These are phyloP conservation scores for Bidens hawaiensis DNA, from an alignment of 140 eudicot species.

Conservation along the genomic window DNA sequence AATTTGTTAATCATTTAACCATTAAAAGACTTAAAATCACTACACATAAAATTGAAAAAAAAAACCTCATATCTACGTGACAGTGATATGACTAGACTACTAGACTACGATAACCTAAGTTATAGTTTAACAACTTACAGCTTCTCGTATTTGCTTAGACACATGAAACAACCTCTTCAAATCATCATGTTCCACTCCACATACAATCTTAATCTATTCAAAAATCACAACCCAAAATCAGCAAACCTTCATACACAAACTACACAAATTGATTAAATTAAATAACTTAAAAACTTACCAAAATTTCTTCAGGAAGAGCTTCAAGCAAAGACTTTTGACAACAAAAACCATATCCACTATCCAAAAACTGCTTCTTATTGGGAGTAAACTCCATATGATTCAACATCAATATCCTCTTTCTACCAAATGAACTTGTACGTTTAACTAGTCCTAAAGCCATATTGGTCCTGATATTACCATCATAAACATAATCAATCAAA, in stretches of 20 bases:
- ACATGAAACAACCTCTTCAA: slow-evolving; percentile 67
- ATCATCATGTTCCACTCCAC: slow-evolving; percentile 88
- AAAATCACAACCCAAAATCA: neutral
- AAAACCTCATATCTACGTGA: no score
- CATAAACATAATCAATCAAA: neutral
- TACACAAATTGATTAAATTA: no score
- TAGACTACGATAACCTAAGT: no score
- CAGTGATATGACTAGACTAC: no score
- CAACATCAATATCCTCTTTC: slow-evolving; percentile 51
- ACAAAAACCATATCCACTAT: slow-evolving; percentile 15
- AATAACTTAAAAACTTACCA: slow-evolving; percentile 9
- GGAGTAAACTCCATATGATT: slow-evolving; percentile 37
- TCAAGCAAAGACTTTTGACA: slow-evolving; percentile 49
- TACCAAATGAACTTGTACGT: slow-evolving; percentile 45
- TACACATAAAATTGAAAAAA: no score
- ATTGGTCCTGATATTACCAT: slow-evolving; percentile 16
- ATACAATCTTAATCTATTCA: slow-evolving; percentile 63
- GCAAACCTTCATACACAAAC: neutral
- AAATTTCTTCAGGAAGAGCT: slow-evolving; percentile 70
- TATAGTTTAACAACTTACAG: slow-evolving; percentile 71
- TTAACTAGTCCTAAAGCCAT: slow-evolving; percentile 44
- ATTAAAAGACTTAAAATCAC: no score
- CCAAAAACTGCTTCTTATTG: slow-evolving; percentile 36
- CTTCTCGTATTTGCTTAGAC: slow-evolving; percentile 62
- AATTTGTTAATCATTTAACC: no score